These are phyloP conservation scores for Mallotus japonicus DNA, from an alignment of 441 rosid species.

Conservation along the genomic window DNA sequence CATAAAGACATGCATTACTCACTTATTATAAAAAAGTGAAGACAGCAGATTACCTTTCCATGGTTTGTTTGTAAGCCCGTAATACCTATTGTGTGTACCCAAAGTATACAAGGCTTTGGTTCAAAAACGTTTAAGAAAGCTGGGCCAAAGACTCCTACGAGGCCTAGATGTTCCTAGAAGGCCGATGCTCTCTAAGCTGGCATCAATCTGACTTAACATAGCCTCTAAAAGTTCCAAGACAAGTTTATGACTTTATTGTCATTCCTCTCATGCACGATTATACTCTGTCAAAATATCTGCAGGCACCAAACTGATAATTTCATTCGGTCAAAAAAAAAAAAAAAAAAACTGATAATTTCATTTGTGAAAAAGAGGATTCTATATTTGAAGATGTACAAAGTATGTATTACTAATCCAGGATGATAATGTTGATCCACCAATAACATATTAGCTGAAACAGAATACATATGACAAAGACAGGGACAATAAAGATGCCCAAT, in stretches of 20 bases:
- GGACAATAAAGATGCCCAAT: too few species aligned
- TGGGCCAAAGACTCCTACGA: neutral
- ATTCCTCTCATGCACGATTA: neutral
- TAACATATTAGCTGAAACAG: too few species aligned
- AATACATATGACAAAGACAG: too few species aligned
- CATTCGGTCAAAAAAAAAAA: too few species aligned
- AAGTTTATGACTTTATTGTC: neutral
- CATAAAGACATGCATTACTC: neutral
- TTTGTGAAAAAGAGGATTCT: neutral
- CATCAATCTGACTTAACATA: neutral
- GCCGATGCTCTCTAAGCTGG: too few species aligned
- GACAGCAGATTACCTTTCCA: neutral
- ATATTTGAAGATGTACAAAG: neutral
- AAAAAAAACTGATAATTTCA: neutral
- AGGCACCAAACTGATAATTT: neutral
- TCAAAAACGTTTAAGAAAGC: neutral
- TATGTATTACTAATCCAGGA: too few species aligned
- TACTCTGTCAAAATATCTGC: constrained; percentile 1
- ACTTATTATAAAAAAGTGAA: neutral
- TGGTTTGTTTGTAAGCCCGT: neutral
- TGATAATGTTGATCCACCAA: too few species aligned
- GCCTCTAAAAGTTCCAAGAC: neutral
- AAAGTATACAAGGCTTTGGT: neutral
- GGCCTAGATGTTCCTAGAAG: neutral
- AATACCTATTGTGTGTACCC: neutral